Evolutionary conservation across 192 early-diverging fungal genomes (phyloP), one percentile per base, ranked within the genome.

Genomic region (Hyaloraphidium curvatum): DNA sequence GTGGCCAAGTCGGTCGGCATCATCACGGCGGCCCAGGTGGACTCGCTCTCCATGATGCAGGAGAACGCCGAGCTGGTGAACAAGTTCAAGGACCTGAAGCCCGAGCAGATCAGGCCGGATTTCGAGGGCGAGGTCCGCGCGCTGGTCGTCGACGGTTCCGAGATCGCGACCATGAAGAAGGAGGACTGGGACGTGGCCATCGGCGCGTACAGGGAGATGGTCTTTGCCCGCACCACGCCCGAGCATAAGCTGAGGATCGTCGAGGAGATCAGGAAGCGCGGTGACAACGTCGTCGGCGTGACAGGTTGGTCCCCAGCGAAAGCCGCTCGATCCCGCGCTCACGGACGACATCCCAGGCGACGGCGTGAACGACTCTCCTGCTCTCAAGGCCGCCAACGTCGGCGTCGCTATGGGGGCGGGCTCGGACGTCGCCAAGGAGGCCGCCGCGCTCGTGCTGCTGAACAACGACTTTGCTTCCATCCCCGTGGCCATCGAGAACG

Each of bases 221-320:
- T 92, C 28, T 91, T 91, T 79, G 82, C 83, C 13, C 75, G 88
- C n/a, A 88, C 84, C 21, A 81, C 83, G 17, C 84, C 88, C 7
- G 84, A 86, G 53, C 88, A 88, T 60, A 91, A 91, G 59, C 73
- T 88, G 17, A 62, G 73, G 62, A 84, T 91, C 55, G 70, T 61
- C 2, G 40, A 62, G 26, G 52, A 65, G 26, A 19, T 57, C 35
- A 76, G 83, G 53, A 65, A 63, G 5, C 78, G 84, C 57, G 79
- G 74, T 35, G 67, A 71, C 54, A 55, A 55, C 17, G 58, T 74
- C 2, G 86, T 94, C 5, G 88, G 78, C 1, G 84, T 90, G n/a
- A 89, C 86, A 23, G 90, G 90, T n/a, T n/a, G n/a, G n/a, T n/a
- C n/a, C n/a, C n/a, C n/a, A n/a, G n/a, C n/a, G n/a, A n/a, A n/a